Percentiles rank a stretch among this genome's conserved stretches.
phyloP scores from a whole-genome alignment of 73 alveolate species.

The Tetrahymena malaccensis region DNA sequence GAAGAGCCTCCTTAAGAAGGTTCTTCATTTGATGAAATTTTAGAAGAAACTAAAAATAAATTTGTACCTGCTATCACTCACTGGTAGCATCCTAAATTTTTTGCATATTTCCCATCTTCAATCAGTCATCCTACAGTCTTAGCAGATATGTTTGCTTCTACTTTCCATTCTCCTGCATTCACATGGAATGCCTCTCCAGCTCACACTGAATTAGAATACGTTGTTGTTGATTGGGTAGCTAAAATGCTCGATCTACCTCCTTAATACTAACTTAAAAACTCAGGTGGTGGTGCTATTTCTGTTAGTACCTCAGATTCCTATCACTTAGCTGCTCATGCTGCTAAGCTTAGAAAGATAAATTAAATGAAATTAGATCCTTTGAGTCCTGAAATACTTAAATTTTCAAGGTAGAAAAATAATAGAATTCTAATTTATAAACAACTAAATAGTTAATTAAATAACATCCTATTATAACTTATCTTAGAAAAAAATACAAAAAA shows the following conservation, averaged over 20 bases:
- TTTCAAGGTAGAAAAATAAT: neutral
- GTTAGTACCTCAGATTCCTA: conserved; percentile 29
- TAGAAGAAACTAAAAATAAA: conserved; percentile 22
- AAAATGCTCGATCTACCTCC: conserved; percentile 10
- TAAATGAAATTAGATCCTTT: neutral
- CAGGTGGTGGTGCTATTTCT: conserved; percentile 40
- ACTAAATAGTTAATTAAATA: neutral
- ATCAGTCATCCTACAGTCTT: conserved; percentile 25
- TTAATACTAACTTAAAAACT: conserved; percentile 8
- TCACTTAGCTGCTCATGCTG: conserved; percentile 15
- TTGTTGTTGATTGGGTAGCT: conserved; percentile 38
- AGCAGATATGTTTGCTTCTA: conserved; percentile 40
- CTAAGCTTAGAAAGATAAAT: conserved; percentile 26
- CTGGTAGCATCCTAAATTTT: conserved; percentile 39
- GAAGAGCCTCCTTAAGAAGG: conserved; percentile 30
- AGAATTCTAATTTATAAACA: too few species aligned
- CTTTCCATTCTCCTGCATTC: conserved; percentile 42
- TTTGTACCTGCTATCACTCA: conserved; percentile 26
- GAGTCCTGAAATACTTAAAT: conserved; percentile 3
- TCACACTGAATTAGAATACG: conserved; percentile 30
- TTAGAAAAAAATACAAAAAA: neutral
- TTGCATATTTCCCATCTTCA: conserved; percentile 25
- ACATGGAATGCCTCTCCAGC: conserved; percentile 37
- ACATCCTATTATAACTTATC: too few species aligned
- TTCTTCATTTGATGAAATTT: neutral